phyloP scores from a whole-genome alignment of 306 rosid species.

The Cotoneaster glaucophyllus region DNA sequence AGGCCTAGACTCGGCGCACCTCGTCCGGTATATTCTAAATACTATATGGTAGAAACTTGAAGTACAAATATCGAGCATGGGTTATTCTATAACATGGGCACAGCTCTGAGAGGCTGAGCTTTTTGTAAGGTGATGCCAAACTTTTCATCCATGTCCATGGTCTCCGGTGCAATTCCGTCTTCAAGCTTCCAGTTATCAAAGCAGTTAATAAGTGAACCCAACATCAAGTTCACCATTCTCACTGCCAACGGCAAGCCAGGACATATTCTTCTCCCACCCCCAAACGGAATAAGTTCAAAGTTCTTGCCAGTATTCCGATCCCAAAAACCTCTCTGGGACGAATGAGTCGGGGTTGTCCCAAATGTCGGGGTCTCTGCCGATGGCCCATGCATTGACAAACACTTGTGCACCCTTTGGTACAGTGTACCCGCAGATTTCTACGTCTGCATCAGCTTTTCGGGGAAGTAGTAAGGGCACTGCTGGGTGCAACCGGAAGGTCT shows the following conservation, averaged over 20 bases:
- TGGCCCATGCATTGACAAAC: conserved; percentile 7
- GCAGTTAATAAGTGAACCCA: conserved; percentile 26
- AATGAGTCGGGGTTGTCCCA: conserved; percentile 10
- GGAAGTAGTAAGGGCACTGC: not conserved
- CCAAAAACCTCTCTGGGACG: conserved; percentile 14
- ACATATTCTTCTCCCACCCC: conserved; percentile 27
- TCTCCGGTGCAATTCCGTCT: conserved; percentile 2
- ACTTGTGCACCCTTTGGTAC: conserved; percentile 19
- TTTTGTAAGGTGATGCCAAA: not conserved
- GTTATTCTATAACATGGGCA: not conserved
- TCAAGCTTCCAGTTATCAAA: conserved; percentile 30
- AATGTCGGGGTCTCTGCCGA: not conserved
- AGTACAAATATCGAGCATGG: too few species aligned
- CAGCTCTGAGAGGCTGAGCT: not conserved
- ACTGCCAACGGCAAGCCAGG: conserved; percentile 26
- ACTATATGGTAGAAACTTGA: too few species aligned
- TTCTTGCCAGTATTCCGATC: not conserved
- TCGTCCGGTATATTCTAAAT: too few species aligned
- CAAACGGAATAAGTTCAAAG: conserved; percentile 35
- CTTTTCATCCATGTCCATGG: conserved; percentile 11
- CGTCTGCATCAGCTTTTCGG: not conserved
- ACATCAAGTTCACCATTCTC: conserved; percentile 21
- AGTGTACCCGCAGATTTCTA: not conserved
- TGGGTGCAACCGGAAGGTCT: conserved; percentile 12
- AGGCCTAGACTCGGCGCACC: too few species aligned